phyloP scores from a whole-genome alignment of 2,329 filamentous ascomycete genomes.

The Fusarium sp. region DNA sequence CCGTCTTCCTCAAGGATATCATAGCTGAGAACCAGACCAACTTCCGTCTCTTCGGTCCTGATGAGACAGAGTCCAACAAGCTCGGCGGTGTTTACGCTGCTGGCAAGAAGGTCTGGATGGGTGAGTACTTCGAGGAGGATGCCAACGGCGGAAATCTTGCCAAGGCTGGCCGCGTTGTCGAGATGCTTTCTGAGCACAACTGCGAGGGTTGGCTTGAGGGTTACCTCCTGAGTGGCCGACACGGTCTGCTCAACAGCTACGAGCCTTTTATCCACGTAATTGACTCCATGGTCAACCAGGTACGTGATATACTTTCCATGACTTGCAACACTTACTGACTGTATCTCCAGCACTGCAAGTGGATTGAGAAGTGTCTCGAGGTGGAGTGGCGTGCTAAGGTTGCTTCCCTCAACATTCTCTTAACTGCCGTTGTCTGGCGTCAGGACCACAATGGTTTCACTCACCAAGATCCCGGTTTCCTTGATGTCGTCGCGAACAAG shows the following conservation, averaged over 20 bases:
- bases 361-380: constrained; percentile 85
- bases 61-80: constrained; percentile 87
- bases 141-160: constrained; percentile 79
- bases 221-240: constrained; percentile 79
- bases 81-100: constrained; percentile 77
- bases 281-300: constrained; percentile 86
- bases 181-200: constrained; percentile 86
- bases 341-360: constrained; percentile 76
- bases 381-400: constrained; percentile 82
- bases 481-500: constrained; percentile 84
- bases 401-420: constrained; percentile 81
- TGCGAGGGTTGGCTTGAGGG: constrained; percentile 86
- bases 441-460: constrained; percentile 90
- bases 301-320: constrained; percentile 43
- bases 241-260: constrained; percentile 84
- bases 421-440: constrained; percentile 83
- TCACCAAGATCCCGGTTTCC: constrained; percentile 84
- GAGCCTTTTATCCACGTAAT: constrained; percentile 88
- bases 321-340: constrained; percentile 20
- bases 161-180: constrained; percentile 79
- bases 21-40: constrained; percentile 73
- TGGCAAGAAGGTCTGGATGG: constrained; percentile 85
- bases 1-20: constrained; percentile 75
- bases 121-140: constrained; percentile 82
- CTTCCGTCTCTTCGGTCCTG: constrained; percentile 83